Evolutionary conservation across 1,139 yeast species (phyloP), one percentile per base, ranked within the genome.

Genomic region (Saccharomyces hybrid): DNA sequence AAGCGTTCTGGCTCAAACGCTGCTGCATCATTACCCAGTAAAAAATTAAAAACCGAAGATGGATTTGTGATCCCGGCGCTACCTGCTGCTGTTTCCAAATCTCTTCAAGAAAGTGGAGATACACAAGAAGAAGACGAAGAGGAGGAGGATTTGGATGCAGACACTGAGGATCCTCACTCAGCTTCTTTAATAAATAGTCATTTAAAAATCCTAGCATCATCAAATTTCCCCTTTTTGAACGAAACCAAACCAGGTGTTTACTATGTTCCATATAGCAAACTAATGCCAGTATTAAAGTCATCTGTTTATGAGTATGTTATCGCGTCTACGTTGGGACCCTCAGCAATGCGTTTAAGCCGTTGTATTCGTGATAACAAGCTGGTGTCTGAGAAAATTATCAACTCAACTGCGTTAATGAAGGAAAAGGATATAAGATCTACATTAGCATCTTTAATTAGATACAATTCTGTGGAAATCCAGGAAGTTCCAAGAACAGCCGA

Each of bases 401-500:
- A 91, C 46, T 84, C 86, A 51, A 73, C 82, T 16, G 95, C 93
- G 1, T 72, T 93, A 53, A 76, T 91, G 69, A 87, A 82, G 60
- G 95, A 88, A 55, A 82, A 82, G 58, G 86, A 85, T 32, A 88
- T 90, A 7, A 77, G 96, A 57, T 82, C 80, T 48, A 80, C 83
- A 53, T 69, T 85, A 44, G 78, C 82, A 53, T 77, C 77, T 48
- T 69, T 85, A 52, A 73, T 83, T 23, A 79, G 77, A 51, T 76
- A 80, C 61, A 84, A 84, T 61, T 76, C 84, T 16, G 71, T 85
- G 27, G 90, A 85, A 67, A 78, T 85, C 48, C 98, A 93, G 69
- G 99, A 95, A 72, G 87, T 93, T 32, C 98, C 99, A 7, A 80
- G 95, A 65, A 85, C 96, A 38, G 85, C 84, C 32, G 98, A 91